Evolutionary conservation across 129 eudicot species (phyloP), one percentile per base, ranked within the genome.

Genomic region (Smallanthus sonchifolius): DNA sequence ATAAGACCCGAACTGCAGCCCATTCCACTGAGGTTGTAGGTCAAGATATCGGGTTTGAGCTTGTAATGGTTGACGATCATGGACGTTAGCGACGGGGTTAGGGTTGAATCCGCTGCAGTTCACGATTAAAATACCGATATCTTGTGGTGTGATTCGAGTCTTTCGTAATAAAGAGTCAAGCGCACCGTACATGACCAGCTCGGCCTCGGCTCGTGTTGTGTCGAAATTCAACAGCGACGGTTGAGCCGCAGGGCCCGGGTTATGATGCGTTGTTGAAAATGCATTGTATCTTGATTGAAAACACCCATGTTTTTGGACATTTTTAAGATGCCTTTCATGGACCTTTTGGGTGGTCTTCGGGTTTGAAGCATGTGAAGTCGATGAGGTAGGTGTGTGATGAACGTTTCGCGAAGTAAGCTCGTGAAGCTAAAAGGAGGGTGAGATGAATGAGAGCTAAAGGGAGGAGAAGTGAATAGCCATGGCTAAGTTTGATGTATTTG

Each of bases 331-430:
- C 3, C 43, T 72, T 72, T 10, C 42, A 3, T 28, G 32, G 77
- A 10, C 42, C 32, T 4, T 57, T 57, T 72, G 43, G 57, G 56
- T 42, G 55, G 56, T 72, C 44, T 0, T 42, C 57, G 7, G 60
- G 69, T 43, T 60, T 30, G 44, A 73, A 60, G 77, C 77, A 60
- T 60, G 69, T 19, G 51, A 73, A 43, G 57, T 73, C 77, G 34
- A 73, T 35, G 2, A 60, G 77, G 42, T 73, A 73, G 16, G 34
- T 30, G 56, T 57, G 69, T 8, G 34, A 15, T 15, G 77, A 60
- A 28, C 15, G 68, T 38, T 30, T 43, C 1, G 59, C 44, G 4
- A 73, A 59, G 57, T 73, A 59, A 32, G 60, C 8, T 7, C 0
- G 16, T 15, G 45, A 42, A 0, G 5, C 28, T 7, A 73, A 28